Evolutionary conservation across 139 green algal species (phyloP), one percentile per base, ranked within the genome.

Genomic region (Pleodorina starrii): DNA sequence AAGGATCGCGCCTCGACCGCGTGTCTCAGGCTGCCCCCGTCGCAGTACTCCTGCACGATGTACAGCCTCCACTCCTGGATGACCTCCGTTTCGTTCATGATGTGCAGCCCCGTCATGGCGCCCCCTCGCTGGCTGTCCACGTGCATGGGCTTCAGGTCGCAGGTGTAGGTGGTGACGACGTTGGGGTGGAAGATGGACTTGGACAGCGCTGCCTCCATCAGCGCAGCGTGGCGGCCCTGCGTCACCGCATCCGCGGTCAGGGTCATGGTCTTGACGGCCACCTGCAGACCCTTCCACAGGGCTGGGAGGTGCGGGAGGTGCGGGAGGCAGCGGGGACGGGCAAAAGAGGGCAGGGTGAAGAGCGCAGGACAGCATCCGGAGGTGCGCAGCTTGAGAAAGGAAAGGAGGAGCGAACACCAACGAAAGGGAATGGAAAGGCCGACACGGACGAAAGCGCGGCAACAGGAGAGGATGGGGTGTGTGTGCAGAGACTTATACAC

Each of bases 61-160:
- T 93, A 93, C 51, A 93, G 91, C 72, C 91, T 74, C 88, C 89
- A 93, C 80, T 93, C 91, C 63, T 73, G 84, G 38, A 89, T 89
- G 84, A 59, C 84, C 84, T 89, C 59, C 32, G 43, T 82, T n/a
- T 90, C 59, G 59, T 90, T 90, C 12, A 68, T 54, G 54, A 90
- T 85, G 16, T 66, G 59, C 75, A 90, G 86, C 7, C 86, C 86
- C 69, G 84, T 89, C 84, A 89, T 73, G 84, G 84, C 84, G 69
- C 84, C 84, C 0, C 43, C 84, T 0, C 84, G 48, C 11, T 17
- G 50, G 50, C 42, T 66, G 48, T 89, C 84, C 68, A 89, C 84
- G 36, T 89, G 84, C 68, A 91, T 57, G 32, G 88, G 79, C 63
- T 88, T 91, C 44, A 91, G 69, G 80, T 91, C 88, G 84, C 84